Conservation (phyloP, 2,329 filamentous ascomycete species). For the Verticillium klebahnii region DNA sequence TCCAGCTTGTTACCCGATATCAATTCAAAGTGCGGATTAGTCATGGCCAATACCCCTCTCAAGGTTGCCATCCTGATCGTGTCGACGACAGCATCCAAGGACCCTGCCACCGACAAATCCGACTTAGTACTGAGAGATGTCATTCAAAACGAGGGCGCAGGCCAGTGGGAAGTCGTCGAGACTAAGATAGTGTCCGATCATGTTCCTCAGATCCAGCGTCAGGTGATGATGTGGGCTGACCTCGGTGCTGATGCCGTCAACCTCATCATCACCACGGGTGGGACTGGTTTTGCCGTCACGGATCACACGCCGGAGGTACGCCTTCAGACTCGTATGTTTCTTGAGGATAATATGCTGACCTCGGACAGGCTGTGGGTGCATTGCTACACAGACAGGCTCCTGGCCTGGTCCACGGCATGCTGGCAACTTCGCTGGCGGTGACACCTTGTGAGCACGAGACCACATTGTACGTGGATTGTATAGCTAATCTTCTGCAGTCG, state of each 20-base stretch:
- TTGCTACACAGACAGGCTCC: slow-evolving; percentile 82
- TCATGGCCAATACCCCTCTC: slow-evolving; percentile 43
- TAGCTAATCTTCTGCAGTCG: slow-evolving; percentile 53
- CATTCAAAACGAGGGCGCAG: slow-evolving; percentile 61
- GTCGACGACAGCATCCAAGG: slow-evolving; percentile 81
- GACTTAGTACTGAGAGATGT: slow-evolving; percentile 62
- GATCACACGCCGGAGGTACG: slow-evolving; percentile 84
- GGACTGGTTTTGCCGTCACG: slow-evolving; percentile 82
- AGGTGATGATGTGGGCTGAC: slow-evolving; percentile 72
- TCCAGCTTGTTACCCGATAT: neutral
- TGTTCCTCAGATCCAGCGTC: slow-evolving; percentile 66
- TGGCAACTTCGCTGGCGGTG: slow-evolving; percentile 74
- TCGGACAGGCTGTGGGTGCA: slow-evolving; percentile 63
- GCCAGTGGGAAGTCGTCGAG: slow-evolving; percentile 66
- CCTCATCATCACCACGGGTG: slow-evolving; percentile 82
- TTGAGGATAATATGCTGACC: neutral
- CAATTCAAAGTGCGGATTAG: neutral
- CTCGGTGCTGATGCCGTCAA: slow-evolving; percentile 55
- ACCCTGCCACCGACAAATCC: slow-evolving; percentile 75
- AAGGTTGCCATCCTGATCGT: slow-evolving; percentile 78
- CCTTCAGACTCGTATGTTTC: neutral
- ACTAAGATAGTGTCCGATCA: slow-evolving; percentile 78
- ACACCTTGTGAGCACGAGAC: slow-evolving; percentile 73
- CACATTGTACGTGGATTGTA: slow-evolving; percentile 15
- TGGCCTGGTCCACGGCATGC: slow-evolving; percentile 92